Evolutionary conservation across 1,284 basidiomycete species (phyloP), one percentile per base, ranked within the genome.

Genomic region (Sphagnurus paluster): DNA sequence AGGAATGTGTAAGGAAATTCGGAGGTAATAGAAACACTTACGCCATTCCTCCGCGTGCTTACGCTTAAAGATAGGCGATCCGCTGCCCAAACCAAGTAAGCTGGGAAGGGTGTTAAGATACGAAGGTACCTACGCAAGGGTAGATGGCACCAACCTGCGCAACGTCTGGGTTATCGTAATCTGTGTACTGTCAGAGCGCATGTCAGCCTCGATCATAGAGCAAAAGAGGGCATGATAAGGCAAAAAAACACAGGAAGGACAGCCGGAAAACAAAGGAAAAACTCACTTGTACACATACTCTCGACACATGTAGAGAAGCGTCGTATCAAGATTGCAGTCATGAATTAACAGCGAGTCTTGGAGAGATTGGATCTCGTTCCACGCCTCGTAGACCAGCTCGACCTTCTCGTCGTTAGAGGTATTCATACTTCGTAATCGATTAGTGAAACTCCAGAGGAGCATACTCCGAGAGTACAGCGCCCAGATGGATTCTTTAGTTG

Each of bases 271-370:
- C 45, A 46, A 42, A 36, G 25, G 24, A 43, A 36, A 38, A 25
- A 77, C 84, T 51, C 56, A 89, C 87, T 87, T 87, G 62, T 81
- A 83, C 21, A 90, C 69, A 59, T 84, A 84, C 61, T 89, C 87
- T 50, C 82, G 71, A 46, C 75, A 78, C 60, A 81, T 75, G 65
- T 87, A 87, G 32, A 87, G 71, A 30, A 87, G 66, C 5, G 76
- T 70, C 29, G 77, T 78, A 58, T 89, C 84, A 32, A 80, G 62
- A 59, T 82, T 81, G 68, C 87, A 90, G 20, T 65, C 69, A 62
- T 90, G 87, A 33, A 74, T 67, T 39, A 84, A 76, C 36, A 90
- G 68, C 6, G 79, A 76, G 45, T 82, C 81, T 53, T 85, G 77
- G 37, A 90, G 77, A 1, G 76, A 71, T 36, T 77, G 76, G 0